A percentile compares a stretch with the other conserved stretches of the same genome.
These are phyloP conservation scores for Leishmania guyanensis DNA, from an alignment of 208 protist species.

Conservation along the genomic window DNA sequence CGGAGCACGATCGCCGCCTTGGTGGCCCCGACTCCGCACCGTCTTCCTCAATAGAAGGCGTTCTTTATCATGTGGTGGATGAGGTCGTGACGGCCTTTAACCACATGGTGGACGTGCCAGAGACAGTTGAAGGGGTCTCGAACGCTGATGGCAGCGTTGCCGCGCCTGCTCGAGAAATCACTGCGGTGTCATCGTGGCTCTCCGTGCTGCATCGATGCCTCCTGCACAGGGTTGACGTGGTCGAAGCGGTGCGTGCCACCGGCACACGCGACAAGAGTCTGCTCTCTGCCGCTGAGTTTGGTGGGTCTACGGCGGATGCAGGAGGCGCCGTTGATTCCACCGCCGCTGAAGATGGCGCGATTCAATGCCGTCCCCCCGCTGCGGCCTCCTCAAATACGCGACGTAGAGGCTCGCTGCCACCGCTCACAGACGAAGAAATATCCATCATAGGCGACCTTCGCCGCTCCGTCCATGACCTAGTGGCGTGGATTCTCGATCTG, in stretches of 20 bases:
- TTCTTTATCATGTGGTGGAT: conserved; percentile 3
- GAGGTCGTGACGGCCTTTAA: conserved; percentile 5
- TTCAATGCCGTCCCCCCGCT: neutral
- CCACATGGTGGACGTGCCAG: neutral
- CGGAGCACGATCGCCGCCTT: conserved; percentile 1
- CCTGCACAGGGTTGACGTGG: neutral
- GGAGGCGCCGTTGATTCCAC: neutral
- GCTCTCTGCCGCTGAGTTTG: neutral
- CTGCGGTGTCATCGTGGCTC: conserved; percentile 4
- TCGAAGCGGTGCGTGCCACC: neutral
- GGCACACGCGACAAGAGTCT: neutral
- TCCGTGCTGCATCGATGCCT: conserved; percentile 6
- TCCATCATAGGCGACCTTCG: neutral
- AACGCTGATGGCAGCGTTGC: neutral
- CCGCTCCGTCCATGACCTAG: neutral
- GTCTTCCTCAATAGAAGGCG: neutral
- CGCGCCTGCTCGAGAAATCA: neutral
- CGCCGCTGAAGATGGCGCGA: neutral
- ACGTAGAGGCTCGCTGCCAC: neutral
- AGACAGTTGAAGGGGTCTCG: neutral
- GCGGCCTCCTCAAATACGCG: neutral
- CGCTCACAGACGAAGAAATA: neutral
- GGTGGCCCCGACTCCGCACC: neutral
- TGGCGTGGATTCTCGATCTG: neutral
- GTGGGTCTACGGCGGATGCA: neutral